phyloP scores from a whole-genome alignment of 306 rosid genomes.

The Quercus bicolor region DNA sequence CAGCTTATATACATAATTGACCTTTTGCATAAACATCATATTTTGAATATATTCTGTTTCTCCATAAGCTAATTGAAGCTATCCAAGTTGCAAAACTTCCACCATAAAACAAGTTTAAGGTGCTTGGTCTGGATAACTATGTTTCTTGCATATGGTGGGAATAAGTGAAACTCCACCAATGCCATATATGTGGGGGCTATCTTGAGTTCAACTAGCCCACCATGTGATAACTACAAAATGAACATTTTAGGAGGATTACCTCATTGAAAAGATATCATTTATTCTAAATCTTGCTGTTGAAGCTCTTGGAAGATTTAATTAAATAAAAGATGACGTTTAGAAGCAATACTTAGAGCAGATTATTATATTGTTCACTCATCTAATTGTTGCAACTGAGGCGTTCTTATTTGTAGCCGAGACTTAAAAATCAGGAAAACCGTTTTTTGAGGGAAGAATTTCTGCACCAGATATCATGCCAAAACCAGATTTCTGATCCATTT shows the following conservation, averaged over 20 bases:
- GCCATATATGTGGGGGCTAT: background rate
- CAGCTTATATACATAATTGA: background rate
- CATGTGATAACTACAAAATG: background rate
- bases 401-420: no score
- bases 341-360: background rate
- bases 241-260: background rate
- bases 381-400: background rate
- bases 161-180: background rate
- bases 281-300: background rate
- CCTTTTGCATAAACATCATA: background rate
- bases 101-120: background rate
- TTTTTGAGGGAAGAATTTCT: no score
- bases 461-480: no score
- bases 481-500: no score
- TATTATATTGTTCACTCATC: background rate
- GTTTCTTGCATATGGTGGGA: background rate
- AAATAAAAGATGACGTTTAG: background rate
- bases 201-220: background rate
- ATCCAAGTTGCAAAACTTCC: background rate
- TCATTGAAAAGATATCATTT: background rate
- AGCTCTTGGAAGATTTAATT: background rate
- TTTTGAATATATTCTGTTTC: background rate
- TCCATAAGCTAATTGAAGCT: background rate
- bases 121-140: background rate
- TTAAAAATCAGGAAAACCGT: no score